Percentiles rank a stretch among this genome's conserved stretches.
These are phyloP conservation scores for Termitomyces sp. DNA, from an alignment of 768 basidiomycete genomes.

Conservation along the genomic window DNA sequence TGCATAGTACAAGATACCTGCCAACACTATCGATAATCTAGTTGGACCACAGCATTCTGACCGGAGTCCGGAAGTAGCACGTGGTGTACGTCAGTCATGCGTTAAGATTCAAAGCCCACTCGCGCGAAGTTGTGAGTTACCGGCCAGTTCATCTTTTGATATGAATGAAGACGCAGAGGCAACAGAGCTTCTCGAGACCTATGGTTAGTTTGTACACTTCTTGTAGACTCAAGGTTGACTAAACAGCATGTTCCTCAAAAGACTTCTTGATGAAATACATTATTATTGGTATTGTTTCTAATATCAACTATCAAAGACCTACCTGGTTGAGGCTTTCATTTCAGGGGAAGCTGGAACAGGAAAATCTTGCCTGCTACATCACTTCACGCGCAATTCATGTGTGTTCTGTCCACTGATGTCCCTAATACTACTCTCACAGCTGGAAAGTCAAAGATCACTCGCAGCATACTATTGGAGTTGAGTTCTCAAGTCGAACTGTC, in stretches of 20 bases:
- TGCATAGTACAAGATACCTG: not conserved
- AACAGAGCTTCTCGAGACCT: slow-evolving; percentile 91
- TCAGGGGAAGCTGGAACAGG: slow-evolving; percentile 95
- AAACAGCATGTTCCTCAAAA: slow-evolving; percentile 27
- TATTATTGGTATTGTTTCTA: slow-evolving; percentile 67
- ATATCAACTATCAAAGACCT: slow-evolving; percentile 3
- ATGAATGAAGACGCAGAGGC: slow-evolving; percentile 79
- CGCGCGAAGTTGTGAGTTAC: slow-evolving; percentile 7
- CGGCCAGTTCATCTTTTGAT: slow-evolving; percentile 18
- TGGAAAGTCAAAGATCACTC: slow-evolving; percentile 89
- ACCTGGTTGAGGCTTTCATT: slow-evolving; percentile 6
- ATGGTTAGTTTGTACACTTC: slow-evolving; percentile 49
- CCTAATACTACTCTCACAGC: slow-evolving; percentile 2
- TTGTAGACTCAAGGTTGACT: not conserved
- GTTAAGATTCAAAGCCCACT: not conserved
- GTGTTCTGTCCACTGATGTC: slow-evolving; percentile 27
- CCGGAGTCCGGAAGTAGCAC: not conserved
- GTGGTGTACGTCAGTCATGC: slow-evolving; percentile 2
- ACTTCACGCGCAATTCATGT: slow-evolving; percentile 96
- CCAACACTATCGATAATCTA: too few species aligned
- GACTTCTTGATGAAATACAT: slow-evolving; percentile 99
- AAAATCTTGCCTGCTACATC: slow-evolving; percentile 94
- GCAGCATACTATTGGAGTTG: slow-evolving; percentile 97
- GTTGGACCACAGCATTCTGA: too few species aligned
- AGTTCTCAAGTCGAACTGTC: slow-evolving; percentile 93